Evolutionary conservation across 1,284 basidiomycete genomes (phyloP).

Genomic region (Pisolithus thermaeus): DNA sequence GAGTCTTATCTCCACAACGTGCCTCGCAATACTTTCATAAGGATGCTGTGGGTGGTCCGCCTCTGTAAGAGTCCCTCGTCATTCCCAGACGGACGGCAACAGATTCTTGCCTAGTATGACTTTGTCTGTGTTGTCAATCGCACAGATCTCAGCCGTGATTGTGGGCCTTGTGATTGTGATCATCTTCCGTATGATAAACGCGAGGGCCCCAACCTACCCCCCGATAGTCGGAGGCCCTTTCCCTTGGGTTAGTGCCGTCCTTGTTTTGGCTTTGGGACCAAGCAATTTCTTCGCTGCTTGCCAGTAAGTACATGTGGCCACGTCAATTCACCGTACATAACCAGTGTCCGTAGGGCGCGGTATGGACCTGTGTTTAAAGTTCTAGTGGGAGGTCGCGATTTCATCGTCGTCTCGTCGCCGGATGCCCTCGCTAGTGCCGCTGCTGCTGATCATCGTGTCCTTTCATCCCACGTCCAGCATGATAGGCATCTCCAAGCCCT

Average conservation of each 20-base stretch:
- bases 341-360: slow-evolving; percentile 5
- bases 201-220: neutral
- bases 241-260: slow-evolving; percentile 10
- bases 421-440: slow-evolving; percentile 11
- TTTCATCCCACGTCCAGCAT: slow-evolving; percentile 9
- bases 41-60: too few species aligned
- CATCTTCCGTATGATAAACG: too few species aligned
- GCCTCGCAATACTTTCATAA: too few species aligned
- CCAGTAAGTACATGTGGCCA: slow-evolving; percentile 13
- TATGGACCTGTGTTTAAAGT: slow-evolving; percentile 14
- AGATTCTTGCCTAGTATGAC: too few species aligned
- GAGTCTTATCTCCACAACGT: too few species aligned
- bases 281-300: slow-evolving; percentile 15
- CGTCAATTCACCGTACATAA: neutral
- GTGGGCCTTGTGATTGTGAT: too few species aligned
- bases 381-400: slow-evolving; percentile 11
- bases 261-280: slow-evolving; percentile 16
- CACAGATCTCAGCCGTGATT: too few species aligned
- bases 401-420: slow-evolving; percentile 14
- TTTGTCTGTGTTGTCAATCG: too few species aligned
- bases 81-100: too few species aligned
- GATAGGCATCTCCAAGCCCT: too few species aligned
- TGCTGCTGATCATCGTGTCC: slow-evolving; percentile 2
- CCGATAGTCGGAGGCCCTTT: slow-evolving; percentile 10
- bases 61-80: too few species aligned